phyloP scores from a whole-genome alignment of 495 filamentous ascomycete species.

The Parathielavia hyrcaniae region DNA sequence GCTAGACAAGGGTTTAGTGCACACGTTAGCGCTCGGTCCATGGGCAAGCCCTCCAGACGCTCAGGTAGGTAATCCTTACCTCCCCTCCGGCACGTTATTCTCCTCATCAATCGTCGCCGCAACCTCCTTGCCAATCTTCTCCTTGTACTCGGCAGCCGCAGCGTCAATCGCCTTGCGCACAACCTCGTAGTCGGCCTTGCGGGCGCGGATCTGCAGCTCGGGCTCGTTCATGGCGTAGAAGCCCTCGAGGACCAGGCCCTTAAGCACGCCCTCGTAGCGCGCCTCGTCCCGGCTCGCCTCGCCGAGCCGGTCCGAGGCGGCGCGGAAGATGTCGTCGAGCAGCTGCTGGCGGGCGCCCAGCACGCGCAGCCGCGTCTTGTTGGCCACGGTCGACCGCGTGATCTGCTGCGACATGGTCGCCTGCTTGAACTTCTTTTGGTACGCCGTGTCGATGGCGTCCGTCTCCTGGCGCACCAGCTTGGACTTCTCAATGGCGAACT shows the following conservation, averaged over 20 bases:
- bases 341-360: constrained; percentile 81
- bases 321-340: constrained; percentile 85
- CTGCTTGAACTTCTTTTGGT: constrained; percentile 98
- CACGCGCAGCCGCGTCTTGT: constrained; percentile 86
- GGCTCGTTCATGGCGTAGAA: constrained; percentile 79
- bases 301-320: constrained; percentile 59
- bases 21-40: constrained; percentile 3
- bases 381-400: constrained; percentile 84
- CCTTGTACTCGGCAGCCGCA: constrained; percentile 75
- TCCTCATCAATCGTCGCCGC: constrained; percentile 64
- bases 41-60: not conserved
- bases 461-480: constrained; percentile 96
- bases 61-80: constrained; percentile 54
- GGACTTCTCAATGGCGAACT: constrained; percentile 96
- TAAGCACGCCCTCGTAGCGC: constrained; percentile 68
- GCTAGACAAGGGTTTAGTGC: constrained; percentile 43
- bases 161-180: constrained; percentile 67
- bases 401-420: constrained; percentile 97
- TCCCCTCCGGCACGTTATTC: constrained; percentile 71
- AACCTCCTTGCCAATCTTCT: constrained; percentile 59
- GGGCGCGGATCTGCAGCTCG: constrained; percentile 61
- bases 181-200: constrained; percentile 70
- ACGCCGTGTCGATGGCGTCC: constrained; percentile 78
- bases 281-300: constrained; percentile 59
- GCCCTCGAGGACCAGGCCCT: constrained; percentile 81